These are phyloP conservation scores for Firmiana major DNA, from an alignment of 345 rosid genomes.

Conservation along the genomic window DNA sequence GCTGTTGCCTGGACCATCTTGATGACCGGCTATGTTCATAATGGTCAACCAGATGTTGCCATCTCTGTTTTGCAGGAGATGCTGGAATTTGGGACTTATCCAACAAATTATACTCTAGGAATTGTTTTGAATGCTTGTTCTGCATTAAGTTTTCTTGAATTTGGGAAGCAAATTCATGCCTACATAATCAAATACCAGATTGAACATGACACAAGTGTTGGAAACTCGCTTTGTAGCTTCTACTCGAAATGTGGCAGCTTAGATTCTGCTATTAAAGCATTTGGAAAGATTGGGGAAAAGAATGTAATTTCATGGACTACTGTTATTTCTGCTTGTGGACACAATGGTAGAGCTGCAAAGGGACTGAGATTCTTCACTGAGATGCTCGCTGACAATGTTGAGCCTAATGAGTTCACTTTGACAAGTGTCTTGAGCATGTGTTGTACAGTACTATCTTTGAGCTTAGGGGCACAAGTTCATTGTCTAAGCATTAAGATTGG, in stretches of 20 bases:
- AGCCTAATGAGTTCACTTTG: slow-evolving; percentile 54
- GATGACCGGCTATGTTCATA: slow-evolving; percentile 48
- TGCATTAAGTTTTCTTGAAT: slow-evolving; percentile 24
- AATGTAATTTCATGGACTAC: slow-evolving; percentile 58
- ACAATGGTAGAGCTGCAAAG: slow-evolving; percentile 31
- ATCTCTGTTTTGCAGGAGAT: slow-evolving; percentile 35
- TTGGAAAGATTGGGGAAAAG: slow-evolving; percentile 36
- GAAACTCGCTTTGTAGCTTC: slow-evolving; percentile 56
- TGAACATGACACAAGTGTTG: slow-evolving; percentile 42
- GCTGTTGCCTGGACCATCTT: slow-evolving; percentile 45
- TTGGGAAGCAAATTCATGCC: slow-evolving; percentile 57
- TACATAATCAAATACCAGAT: slow-evolving; percentile 40
- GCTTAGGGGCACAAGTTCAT: slow-evolving; percentile 42
- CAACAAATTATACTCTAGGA: slow-evolving; percentile 46
- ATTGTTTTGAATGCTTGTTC: slow-evolving; percentile 47
- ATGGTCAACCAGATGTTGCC: slow-evolving; percentile 39
- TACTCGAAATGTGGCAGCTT: slow-evolving; percentile 46
- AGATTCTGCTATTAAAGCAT: slow-evolving; percentile 38
- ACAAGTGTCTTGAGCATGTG: slow-evolving; percentile 50
- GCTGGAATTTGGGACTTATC: slow-evolving; percentile 44
- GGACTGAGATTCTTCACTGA: slow-evolving; percentile 41
- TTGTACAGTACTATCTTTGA: slow-evolving; percentile 26
- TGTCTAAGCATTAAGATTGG: slow-evolving; percentile 41
- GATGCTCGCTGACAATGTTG: slow-evolving; percentile 39
- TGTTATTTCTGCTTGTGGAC: slow-evolving; percentile 42